Evolutionary conservation across 2,329 filamentous ascomycete species (phyloP).

Genomic region (Metarhizium guizhouense): DNA sequence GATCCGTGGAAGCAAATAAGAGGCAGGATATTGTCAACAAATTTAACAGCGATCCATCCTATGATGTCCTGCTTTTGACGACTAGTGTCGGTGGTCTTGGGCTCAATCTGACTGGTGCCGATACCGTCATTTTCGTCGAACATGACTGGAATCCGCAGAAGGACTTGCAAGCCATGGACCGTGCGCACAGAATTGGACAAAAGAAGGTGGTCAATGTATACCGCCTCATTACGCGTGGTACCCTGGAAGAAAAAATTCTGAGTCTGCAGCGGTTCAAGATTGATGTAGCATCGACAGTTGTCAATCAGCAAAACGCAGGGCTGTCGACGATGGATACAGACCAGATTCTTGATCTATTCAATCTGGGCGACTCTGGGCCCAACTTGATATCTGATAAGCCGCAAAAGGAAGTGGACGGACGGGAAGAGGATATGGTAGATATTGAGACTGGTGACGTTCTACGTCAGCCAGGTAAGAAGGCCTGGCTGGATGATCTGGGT

Average conservation of each 20-base stretch:
- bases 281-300: conserved; percentile 93
- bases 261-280: conserved; percentile 99
- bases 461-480: conserved; percentile 93
- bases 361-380: conserved; percentile 69
- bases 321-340: conserved; percentile 95
- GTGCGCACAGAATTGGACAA: conserved; percentile 94
- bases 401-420: conserved; percentile 47
- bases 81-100: conserved; percentile 93
- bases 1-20: conserved; percentile 83
- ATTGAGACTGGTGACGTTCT: conserved; percentile 84
- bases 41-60: conserved; percentile 96
- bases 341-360: conserved; percentile 95
- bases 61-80: conserved; percentile 87
- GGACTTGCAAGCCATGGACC: conserved; percentile 97
- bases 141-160: conserved; percentile 99
- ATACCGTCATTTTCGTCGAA: conserved; percentile 98
- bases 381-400: conserved; percentile 54
- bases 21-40: conserved; percentile 97
- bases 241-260: conserved; percentile 95
- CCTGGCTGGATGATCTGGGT: conserved; percentile 87
- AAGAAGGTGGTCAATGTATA: conserved; percentile 99
- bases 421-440: conserved; percentile 84
- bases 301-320: conserved; percentile 97
- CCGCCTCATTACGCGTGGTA: conserved; percentile 89
- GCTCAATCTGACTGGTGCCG: conserved; percentile 89